Evolutionary conservation across 495 filamentous ascomycete species (phyloP).

Genomic region (Aspergillus ostianus): DNA sequence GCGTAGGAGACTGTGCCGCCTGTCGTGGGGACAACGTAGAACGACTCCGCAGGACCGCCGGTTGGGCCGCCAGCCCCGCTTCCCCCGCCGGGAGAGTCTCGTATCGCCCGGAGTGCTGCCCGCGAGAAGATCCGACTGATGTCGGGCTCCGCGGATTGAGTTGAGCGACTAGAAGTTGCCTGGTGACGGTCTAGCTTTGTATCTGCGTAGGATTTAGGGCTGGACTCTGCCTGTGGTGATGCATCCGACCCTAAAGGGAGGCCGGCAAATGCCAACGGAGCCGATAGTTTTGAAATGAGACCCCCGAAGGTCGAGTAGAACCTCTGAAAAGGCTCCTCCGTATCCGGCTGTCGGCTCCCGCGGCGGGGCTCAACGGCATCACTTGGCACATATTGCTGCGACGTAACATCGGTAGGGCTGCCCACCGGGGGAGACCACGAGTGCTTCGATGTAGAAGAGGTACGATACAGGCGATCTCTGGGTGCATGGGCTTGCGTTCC

Average conservation of each 20-base stretch:
- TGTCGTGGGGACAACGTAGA: conserved; percentile 90
- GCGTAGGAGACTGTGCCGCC: conserved; percentile 90
- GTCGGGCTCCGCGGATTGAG: conserved; percentile 61
- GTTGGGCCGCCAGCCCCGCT: conserved; percentile 30
- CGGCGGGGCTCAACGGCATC: conserved; percentile 13
- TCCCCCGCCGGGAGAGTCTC: conserved; percentile 46
- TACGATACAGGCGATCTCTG: conserved; percentile 27
- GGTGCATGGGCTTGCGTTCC: conserved; percentile 21
- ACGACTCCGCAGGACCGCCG: conserved; percentile 67
- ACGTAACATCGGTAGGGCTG: conserved; percentile 36
- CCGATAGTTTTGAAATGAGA: conserved; percentile 79
- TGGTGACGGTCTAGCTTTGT: conserved; percentile 39
- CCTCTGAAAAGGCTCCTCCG: conserved; percentile 79
- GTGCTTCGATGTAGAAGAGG: conserved; percentile 27
- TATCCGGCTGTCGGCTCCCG: conserved; percentile 20
- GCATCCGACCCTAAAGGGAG: conserved; percentile 70
- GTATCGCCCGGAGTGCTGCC: conserved; percentile 71
- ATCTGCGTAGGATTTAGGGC: conserved; percentile 40
- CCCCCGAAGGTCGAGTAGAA: conserved; percentile 89
- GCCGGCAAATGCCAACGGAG: conserved; percentile 87
- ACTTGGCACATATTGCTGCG: conserved; percentile 33
- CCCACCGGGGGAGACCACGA: conserved; percentile 37
- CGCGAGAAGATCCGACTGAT: conserved; percentile 73
- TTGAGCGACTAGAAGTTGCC: conserved; percentile 36
- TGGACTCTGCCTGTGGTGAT: conserved; percentile 34